These are phyloP conservation scores for Alternaria hordeiaustralica DNA, from an alignment of 2,329 filamentous ascomycete species.

Conservation along the genomic window DNA sequence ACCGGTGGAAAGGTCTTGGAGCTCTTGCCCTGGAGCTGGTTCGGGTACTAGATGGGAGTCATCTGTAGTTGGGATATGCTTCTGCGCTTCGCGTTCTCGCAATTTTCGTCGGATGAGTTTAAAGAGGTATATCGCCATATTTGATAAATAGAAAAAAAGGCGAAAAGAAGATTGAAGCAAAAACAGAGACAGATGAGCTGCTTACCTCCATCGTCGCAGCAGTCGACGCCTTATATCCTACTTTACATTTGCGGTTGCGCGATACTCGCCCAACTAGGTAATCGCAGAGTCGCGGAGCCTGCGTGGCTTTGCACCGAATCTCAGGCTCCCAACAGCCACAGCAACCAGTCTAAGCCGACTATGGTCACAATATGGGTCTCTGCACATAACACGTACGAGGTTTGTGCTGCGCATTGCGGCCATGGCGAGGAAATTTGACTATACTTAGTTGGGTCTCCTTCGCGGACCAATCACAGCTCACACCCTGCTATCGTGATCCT, in stretches of 20 bases:
- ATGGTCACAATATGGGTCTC: background rate
- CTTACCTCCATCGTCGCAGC: background rate
- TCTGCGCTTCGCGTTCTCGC: conserved; percentile 27
- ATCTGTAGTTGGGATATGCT: conserved; percentile 28
- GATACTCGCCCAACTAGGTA: conserved; percentile 9
- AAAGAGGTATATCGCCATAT: conserved; percentile 37
- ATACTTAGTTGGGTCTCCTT: conserved; percentile 19
- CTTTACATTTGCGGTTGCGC: background rate
- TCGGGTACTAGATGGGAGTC: conserved; percentile 34
- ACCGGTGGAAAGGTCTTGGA: background rate
- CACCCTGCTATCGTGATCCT: background rate
- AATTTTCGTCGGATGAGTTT: conserved; percentile 34
- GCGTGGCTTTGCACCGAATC: conserved; percentile 3
- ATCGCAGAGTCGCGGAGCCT: background rate
- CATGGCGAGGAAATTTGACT: background rate
- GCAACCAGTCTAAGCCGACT: background rate
- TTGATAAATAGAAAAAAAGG: background rate
- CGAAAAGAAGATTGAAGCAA: background rate
- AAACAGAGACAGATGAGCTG: background rate
- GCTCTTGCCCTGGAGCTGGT: background rate
- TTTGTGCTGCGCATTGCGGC: background rate
- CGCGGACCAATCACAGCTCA: conserved; percentile 27
- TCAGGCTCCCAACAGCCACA: background rate
- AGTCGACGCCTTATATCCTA: conserved; percentile 12
- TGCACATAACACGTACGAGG: background rate